Conservation (phyloP, 139 green algal species). For the Astrephomene gubernaculifera region DNA sequence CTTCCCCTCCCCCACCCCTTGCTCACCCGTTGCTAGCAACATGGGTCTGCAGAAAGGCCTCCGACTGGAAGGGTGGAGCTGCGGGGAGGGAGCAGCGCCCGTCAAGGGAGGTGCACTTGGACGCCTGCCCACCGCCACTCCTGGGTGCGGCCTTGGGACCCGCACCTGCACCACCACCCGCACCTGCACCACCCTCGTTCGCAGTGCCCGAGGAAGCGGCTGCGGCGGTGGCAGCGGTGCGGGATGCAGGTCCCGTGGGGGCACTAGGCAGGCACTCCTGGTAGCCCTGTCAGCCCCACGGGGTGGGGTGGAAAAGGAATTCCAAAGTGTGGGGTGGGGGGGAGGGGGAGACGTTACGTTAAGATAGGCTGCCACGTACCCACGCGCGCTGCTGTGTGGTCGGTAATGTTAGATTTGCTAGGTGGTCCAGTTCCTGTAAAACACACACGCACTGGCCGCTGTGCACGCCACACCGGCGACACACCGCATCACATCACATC, state of each 20-base stretch:
- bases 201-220: background rate
- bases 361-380: no score
- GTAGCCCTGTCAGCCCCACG: constrained; percentile 8
- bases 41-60: constrained; percentile 2
- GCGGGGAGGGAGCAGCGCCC: no score
- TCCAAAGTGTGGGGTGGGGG: no score
- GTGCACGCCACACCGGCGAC: no score
- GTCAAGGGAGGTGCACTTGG: background rate
- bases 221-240: background rate
- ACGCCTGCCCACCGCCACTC: background rate
- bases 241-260: background rate
- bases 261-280: constrained; percentile 8
- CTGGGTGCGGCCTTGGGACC: no score
- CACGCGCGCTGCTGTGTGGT: no score
- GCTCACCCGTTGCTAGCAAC: background rate
- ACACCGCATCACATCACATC: no score
- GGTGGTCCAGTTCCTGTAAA: no score
- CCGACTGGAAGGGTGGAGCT: background rate
- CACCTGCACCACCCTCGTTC: background rate
- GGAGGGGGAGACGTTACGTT: no score
- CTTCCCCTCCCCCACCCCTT: no score
- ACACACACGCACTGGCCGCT: no score
- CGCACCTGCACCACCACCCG: background rate
- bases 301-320: background rate
- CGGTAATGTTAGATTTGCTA: no score